These are phyloP conservation scores for Beauveria scarabaeidicola DNA, from an alignment of 2,329 filamentous ascomycete genomes.

Conservation along the genomic window DNA sequence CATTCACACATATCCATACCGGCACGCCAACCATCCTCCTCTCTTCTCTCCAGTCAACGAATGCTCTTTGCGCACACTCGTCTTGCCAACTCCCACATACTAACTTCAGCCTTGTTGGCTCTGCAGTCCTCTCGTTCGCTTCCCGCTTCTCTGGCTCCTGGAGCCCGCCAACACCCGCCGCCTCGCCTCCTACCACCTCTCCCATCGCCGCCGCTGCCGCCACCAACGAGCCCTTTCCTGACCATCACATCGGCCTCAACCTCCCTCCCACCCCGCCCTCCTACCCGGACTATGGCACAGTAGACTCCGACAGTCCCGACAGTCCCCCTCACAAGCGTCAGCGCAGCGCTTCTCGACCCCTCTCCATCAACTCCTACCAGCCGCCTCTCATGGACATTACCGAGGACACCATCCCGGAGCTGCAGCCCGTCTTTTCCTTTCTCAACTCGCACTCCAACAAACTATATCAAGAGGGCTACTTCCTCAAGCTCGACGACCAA, in stretches of 20 bases:
- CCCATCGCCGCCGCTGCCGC: constrained; percentile 32
- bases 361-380: constrained; percentile 82
- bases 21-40: background rate
- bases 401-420: constrained; percentile 80
- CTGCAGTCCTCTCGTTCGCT: constrained; percentile 78
- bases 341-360: constrained; percentile 56
- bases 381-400: constrained; percentile 79
- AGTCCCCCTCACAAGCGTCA: constrained; percentile 33
- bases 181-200: constrained; percentile 30
- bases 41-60: background rate
- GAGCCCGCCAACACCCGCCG: constrained; percentile 33
- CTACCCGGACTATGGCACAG: constrained; percentile 19
- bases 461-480: constrained; percentile 95
- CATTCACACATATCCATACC: background rate
- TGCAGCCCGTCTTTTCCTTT: constrained; percentile 88
- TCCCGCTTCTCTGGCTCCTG: constrained; percentile 58
- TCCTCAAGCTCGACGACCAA: constrained; percentile 91
- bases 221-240: constrained; percentile 28
- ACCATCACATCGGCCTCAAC: constrained; percentile 28
- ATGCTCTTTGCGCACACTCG: background rate
- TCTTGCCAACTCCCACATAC: background rate
- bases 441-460: constrained; percentile 95
- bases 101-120: background rate
- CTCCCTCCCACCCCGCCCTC: constrained; percentile 32
- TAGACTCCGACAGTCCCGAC: constrained; percentile 33